Base-by-base conservation (phyloP, 257 asterid species). In the Solanum clarkiae region DNA sequence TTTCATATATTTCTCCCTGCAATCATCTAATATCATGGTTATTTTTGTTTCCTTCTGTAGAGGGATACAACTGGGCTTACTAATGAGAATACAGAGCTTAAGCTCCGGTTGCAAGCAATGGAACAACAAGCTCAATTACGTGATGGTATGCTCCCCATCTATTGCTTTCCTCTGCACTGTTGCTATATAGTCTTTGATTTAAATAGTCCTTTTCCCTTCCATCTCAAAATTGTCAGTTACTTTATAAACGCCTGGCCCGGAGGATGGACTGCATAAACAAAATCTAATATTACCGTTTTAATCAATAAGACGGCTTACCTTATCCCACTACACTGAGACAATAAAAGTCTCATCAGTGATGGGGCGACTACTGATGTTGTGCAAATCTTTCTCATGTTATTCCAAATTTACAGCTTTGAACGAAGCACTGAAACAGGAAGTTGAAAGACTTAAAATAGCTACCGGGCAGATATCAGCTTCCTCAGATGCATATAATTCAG, bases 101-200 rank as follows among this genome's bases (percentile, higher is more conserved):
- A 96, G 91, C 93, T 96, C 86, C 92, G 97, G 77, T 89, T 94
- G 87, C 99, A 96, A 90, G 94, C 98, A 85, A 96, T 96, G 97
- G 99, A 96, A 91, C 98, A 94, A 84, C 99, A 96, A 90, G 98
- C 98, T 89, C 98, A 93, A 72, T 82, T 96, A 82, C 98, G 97
- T 26, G 99, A 96, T 85, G 97, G 99, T 96, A 91, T 84, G 88
- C 60, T 82, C 18, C 80, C 56, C 80, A 12, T 72, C 56, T 51
- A 51, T 51, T 77, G 44, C 63, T 53, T 77, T 77, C 62, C 3
- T 45, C 63, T 77, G 59, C 62, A 5, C 1, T 75, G 44, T 75
- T 75, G 62, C 82, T 51, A 15, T 24, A 77, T 77, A 24, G 24
- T 77, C 22, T 77, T 51, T 77, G 63, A 5, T 51, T 7, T 51